Percentiles rank a stretch among this genome's conserved stretches.
Evolutionary conservation across 2,329 filamentous ascomycete genomes (phyloP).

Genomic region (Claviceps sp.): DNA sequence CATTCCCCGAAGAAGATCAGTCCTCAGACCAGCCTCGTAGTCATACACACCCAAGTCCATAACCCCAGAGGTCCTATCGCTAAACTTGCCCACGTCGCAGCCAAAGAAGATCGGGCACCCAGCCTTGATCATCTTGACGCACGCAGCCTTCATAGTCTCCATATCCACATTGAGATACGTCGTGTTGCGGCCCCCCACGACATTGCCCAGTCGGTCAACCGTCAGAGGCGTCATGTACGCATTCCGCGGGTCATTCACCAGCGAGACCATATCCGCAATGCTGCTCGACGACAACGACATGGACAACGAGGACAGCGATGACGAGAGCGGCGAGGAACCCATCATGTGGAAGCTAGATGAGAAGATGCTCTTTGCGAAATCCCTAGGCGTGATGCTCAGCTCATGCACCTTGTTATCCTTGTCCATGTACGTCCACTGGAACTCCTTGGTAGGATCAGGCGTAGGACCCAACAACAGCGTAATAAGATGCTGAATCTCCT

Average conservation of each 20-base stretch:
- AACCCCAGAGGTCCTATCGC: slow-evolving; percentile 52
- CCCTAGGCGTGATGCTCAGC: slow-evolving; percentile 51
- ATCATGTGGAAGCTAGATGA: slow-evolving; percentile 37
- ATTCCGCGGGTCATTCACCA: slow-evolving; percentile 78
- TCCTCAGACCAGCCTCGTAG: slow-evolving; percentile 74
- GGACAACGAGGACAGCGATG: neutral
- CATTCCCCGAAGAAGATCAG: slow-evolving; percentile 57
- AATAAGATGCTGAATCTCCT: slow-evolving; percentile 68
- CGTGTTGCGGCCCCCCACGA: slow-evolving; percentile 61
- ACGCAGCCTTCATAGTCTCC: slow-evolving; percentile 54
- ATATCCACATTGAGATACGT: slow-evolving; percentile 78
- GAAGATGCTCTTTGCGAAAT: slow-evolving; percentile 56
- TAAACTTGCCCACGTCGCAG: slow-evolving; percentile 75
- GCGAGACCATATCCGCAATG: slow-evolving; percentile 59
- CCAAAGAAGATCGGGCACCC: slow-evolving; percentile 82
- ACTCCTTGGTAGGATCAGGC: slow-evolving; percentile 52
- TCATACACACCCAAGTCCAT: slow-evolving; percentile 70
- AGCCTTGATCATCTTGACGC: slow-evolving; percentile 63
- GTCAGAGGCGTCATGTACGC: slow-evolving; percentile 58
- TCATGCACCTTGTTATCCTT: slow-evolving; percentile 49
- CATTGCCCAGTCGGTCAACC: slow-evolving; percentile 67
- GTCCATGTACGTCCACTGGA: slow-evolving; percentile 71
- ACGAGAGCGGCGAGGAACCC: neutral
- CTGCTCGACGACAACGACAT: slow-evolving; percentile 29
- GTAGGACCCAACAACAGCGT: slow-evolving; percentile 72